Evolutionary conservation across 805 yeast species (phyloP).

Genomic region (Saturnispora ahearnii): DNA sequence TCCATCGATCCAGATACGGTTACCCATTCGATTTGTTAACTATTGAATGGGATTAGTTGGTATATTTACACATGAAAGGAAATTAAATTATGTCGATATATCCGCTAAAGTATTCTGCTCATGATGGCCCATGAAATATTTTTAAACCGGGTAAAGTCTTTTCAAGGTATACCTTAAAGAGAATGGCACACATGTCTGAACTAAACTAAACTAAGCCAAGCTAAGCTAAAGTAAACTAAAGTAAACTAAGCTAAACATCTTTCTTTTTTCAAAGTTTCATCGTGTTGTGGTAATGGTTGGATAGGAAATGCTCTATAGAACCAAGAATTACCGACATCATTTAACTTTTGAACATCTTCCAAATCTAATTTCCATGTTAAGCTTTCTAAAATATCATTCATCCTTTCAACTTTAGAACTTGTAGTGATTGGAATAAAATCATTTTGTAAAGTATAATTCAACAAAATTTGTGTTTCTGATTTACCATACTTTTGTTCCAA

Average conservation of each 20-base stretch:
- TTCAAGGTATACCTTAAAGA: no score
- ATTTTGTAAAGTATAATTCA: conserved; percentile 36
- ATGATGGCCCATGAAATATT: no score
- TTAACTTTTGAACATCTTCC: conserved; percentile 25
- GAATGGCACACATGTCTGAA: no score
- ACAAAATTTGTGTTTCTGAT: conserved; percentile 33
- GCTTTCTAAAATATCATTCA: conserved; percentile 29
- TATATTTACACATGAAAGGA: neutral
- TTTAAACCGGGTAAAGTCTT: no score
- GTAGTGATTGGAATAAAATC: conserved; percentile 41
- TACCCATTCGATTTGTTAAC: neutral
- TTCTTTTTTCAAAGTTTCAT: conserved; percentile 16
- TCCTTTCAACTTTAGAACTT: conserved; percentile 33
- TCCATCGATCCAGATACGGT: conserved; percentile 85
- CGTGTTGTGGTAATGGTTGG: conserved; percentile 14
- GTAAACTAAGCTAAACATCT: conserved; percentile 6
- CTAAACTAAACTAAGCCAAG: no score
- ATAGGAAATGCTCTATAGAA: conserved; percentile 20
- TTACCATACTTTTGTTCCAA: conserved; percentile 31
- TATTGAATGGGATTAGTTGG: neutral
- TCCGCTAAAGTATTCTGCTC: no score
- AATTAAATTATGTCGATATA: neutral
- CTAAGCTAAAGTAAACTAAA: no score
- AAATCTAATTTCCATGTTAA: conserved; percentile 27
- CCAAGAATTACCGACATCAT: conserved; percentile 19